phyloP scores from a whole-genome alignment of 345 rosid genomes.

The Gossypium ekmanianum region DNA sequence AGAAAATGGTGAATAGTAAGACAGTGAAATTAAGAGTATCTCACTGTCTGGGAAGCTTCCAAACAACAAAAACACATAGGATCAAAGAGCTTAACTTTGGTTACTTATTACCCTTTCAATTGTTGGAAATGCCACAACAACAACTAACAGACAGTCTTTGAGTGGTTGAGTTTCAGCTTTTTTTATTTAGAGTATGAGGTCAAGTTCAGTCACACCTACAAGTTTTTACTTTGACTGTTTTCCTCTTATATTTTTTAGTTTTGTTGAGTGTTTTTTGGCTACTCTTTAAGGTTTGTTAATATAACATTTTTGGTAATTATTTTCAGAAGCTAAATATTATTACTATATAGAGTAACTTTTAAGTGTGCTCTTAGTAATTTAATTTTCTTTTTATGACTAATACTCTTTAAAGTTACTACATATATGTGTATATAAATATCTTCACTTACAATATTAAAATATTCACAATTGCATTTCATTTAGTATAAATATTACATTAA shows the following conservation, averaged over 20 bases:
- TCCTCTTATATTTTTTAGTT: neutral
- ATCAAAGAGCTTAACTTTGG: constrained; percentile 13
- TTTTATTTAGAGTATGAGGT: constrained; percentile 14
- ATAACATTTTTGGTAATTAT: neutral
- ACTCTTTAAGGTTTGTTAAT: neutral
- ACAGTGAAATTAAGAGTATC: constrained; percentile 30
- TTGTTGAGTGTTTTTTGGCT: neutral
- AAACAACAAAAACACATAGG: constrained; percentile 31
- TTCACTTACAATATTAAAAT: too few relatives aligned
- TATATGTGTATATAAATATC: too few relatives aligned
- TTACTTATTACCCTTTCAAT: neutral
- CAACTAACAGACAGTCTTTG: constrained; percentile 36
- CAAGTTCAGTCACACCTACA: constrained; percentile 12
- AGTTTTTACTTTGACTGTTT: neutral
- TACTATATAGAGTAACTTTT: too few relatives aligned
- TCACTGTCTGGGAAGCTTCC: constrained; percentile 34
- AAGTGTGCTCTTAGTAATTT: too few relatives aligned
- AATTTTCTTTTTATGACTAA: too few relatives aligned
- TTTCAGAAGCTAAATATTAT: too few relatives aligned
- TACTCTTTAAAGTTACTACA: too few relatives aligned
- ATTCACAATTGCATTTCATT: too few relatives aligned
- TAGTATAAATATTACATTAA: too few relatives aligned
- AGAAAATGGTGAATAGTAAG: constrained; percentile 5
- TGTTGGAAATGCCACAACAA: constrained; percentile 26
- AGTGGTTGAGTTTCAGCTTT: constrained; percentile 35